Conservation (phyloP, 768 basidiomycete genomes). For the Xerocomellus intermedius region DNA sequence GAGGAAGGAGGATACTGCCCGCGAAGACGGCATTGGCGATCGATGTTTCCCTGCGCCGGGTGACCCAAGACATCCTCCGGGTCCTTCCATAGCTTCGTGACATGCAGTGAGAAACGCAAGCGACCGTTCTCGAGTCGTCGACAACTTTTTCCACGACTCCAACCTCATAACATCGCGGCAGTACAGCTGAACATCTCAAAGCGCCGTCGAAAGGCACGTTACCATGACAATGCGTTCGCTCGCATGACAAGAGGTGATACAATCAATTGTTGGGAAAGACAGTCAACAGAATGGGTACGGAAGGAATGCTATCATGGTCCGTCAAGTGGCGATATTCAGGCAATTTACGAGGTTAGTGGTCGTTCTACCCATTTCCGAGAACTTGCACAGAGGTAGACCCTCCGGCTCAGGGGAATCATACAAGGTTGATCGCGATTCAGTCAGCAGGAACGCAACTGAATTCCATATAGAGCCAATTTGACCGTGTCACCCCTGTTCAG, state of each 20-base stretch:
- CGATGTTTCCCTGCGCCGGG: not conserved
- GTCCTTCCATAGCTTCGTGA: not conserved
- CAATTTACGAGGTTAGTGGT: too few relatives aligned
- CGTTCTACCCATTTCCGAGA: too few relatives aligned
- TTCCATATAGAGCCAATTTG: too few relatives aligned
- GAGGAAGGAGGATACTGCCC: slow-evolving; percentile 10
- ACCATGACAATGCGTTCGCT: not conserved
- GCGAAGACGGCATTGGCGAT: slow-evolving; percentile 11
- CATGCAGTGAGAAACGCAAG: slow-evolving; percentile 4
- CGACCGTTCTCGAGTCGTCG: too few relatives aligned
- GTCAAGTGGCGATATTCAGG: not conserved
- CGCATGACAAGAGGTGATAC: not conserved
- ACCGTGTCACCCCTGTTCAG: too few relatives aligned
- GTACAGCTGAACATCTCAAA: not conserved
- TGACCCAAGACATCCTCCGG: not conserved
- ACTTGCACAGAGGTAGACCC: too few relatives aligned
- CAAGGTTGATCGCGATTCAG: too few relatives aligned
- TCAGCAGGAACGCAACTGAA: too few relatives aligned
- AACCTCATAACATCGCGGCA: not conserved
- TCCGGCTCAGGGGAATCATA: too few relatives aligned
- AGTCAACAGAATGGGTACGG: not conserved
- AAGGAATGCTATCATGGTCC: not conserved
- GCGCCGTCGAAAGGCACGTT: too few relatives aligned
- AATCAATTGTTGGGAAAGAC: not conserved
- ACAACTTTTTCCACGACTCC: slow-evolving; percentile 4